Evolutionary conservation across 2,329 filamentous ascomycete genomes (phyloP).

Genomic region (Curvularia sp.): DNA sequence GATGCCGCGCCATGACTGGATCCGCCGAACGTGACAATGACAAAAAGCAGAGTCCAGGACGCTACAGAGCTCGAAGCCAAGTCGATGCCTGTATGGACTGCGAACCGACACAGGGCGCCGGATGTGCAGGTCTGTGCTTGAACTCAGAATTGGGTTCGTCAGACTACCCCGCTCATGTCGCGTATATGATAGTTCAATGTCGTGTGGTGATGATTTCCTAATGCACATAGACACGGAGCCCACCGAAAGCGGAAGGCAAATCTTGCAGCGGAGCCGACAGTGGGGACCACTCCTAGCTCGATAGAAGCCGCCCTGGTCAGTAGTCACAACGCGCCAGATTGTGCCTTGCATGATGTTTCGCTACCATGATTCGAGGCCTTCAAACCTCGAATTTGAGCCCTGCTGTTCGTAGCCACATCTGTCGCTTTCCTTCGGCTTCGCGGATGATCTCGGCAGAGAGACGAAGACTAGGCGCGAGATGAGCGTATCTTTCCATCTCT

Average conservation of each 20-base stretch:
- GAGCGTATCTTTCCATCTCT: conserved; percentile 76
- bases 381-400: conserved; percentile 50
- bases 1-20: neutral
- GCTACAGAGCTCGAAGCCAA: neutral
- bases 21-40: neutral
- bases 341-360: neutral
- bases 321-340: neutral
- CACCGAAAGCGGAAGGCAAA: conserved; percentile 6
- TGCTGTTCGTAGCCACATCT: conserved; percentile 61
- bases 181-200: conserved; percentile 10
- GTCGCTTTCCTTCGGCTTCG: conserved; percentile 75
- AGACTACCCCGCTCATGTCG: conserved; percentile 13
- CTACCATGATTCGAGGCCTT: conserved; percentile 11
- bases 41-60: neutral
- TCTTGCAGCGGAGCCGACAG: neutral
- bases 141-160: conserved; percentile 18
- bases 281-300: neutral
- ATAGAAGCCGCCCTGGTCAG: conserved; percentile 1
- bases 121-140: conserved; percentile 19
- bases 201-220: conserved; percentile 9
- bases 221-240: conserved; percentile 5
- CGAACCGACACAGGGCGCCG: neutral
- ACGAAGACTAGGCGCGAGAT: conserved; percentile 76
- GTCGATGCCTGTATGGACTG: neutral
- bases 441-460: conserved; percentile 81